phyloP scores from a whole-genome alignment of 2,329 filamentous ascomycete species.

The Claviceps humidiphila region DNA sequence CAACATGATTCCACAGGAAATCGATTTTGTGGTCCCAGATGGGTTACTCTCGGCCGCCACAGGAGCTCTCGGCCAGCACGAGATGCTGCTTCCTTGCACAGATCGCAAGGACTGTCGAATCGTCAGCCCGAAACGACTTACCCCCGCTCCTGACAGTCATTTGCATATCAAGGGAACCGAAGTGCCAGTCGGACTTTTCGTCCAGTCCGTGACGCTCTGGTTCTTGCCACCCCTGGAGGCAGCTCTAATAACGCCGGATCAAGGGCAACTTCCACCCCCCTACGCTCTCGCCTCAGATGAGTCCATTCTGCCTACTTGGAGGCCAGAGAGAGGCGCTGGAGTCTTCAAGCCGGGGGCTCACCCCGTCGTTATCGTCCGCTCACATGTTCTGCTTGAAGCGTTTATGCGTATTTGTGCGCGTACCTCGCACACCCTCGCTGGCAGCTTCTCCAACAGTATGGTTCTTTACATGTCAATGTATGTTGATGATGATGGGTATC shows the following conservation, averaged over 20 bases:
- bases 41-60: background rate
- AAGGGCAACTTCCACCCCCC: background rate
- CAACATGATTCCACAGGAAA: background rate
- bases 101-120: background rate
- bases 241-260: background rate
- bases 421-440: background rate
- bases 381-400: slow-evolving; percentile 1
- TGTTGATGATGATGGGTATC: slow-evolving; percentile 1
- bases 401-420: slow-evolving; percentile 1
- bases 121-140: background rate
- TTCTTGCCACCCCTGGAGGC: background rate
- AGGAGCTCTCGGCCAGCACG: background rate
- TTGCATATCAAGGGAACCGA: background rate
- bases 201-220: slow-evolving; percentile 1
- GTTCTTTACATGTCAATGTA: background rate
- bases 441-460: slow-evolving; percentile 1
- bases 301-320: background rate
- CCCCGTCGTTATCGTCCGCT: background rate
- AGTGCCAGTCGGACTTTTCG: background rate
- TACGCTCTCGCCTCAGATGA: slow-evolving; percentile 1
- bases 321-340: background rate
- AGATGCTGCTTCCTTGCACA: background rate
- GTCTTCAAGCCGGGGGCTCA: background rate
- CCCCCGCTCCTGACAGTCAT: background rate
- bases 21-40: slow-evolving; percentile 1